phyloP scores from a whole-genome alignment of 2,329 filamentous ascomycete genomes.

The Teratosphaeriaceae sp. region DNA sequence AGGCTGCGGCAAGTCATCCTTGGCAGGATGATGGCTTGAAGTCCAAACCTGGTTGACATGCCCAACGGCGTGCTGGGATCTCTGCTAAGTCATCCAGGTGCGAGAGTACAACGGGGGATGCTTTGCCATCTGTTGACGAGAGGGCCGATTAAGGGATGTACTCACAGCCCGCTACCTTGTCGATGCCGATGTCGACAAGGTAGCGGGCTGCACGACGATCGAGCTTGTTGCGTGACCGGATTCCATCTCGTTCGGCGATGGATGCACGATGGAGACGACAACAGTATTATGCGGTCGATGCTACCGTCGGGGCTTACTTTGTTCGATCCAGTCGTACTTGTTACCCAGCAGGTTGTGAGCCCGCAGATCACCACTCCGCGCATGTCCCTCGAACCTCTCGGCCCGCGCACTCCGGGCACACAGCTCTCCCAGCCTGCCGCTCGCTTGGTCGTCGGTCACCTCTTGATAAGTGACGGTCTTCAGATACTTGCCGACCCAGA shows the following conservation, averaged over 20 bases:
- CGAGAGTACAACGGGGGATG: no score
- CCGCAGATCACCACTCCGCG: constrained; percentile 5
- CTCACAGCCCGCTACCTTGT: background rate
- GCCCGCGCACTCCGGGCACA: constrained; percentile 45
- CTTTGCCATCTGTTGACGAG: no score
- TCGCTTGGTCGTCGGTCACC: constrained; percentile 37
- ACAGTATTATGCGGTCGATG: no score
- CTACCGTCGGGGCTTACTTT: background rate
- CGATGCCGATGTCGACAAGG: background rate
- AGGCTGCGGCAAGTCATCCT: no score
- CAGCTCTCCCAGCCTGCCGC: constrained; percentile 42
- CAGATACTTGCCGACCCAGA: constrained; percentile 51
- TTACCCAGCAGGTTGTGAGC: constrained; percentile 3
- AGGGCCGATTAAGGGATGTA: background rate
- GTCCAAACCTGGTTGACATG: no score
- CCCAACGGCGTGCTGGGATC: background rate
- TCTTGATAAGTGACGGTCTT: constrained; percentile 50
- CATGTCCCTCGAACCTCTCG: constrained; percentile 48
- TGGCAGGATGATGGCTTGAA: no score
- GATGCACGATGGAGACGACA: background rate
- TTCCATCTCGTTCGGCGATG: background rate
- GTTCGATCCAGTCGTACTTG: constrained; percentile 6
- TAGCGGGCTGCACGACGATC: background rate
- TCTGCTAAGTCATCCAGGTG: background rate
- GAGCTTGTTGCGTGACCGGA: background rate